Percentiles rank a stretch among this genome's conserved stretches.
These are phyloP conservation scores for Besnoitia besnoiti DNA, from an alignment of 169 alveolate species.

Conservation along the genomic window DNA sequence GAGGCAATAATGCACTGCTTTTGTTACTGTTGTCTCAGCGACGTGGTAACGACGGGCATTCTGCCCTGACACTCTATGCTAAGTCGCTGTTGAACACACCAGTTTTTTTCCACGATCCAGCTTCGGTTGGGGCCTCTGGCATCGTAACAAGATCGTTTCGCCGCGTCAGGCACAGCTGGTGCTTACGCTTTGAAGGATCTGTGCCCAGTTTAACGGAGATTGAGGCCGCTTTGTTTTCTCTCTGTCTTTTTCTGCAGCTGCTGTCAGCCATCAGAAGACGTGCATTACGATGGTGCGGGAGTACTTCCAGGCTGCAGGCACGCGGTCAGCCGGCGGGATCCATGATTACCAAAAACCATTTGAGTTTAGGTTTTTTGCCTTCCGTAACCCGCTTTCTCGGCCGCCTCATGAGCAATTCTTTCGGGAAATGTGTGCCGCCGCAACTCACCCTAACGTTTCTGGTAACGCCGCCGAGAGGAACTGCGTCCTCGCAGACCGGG, in stretches of 20 bases:
- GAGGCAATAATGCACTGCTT: no score
- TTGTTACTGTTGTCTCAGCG: no score
- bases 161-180: no score
- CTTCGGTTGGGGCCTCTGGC: no score
- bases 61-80: no score
- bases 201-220: neutral
- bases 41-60: no score
- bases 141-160: no score
- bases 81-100: no score
- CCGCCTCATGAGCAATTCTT: neutral
- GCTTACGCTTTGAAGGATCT: no score
- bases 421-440: neutral
- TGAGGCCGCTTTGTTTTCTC: neutral
- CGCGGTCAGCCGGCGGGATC: neutral
- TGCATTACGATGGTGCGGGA: conserved; percentile 23
- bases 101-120: no score
- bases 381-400: neutral
- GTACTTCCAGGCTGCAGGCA: neutral
- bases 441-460: neutral
- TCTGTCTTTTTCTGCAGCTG: neutral
- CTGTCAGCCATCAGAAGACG: neutral
- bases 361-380: neutral
- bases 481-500: conserved; percentile 2
- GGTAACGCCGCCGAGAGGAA: conserved; percentile 1
- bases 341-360: neutral